Conservation (phyloP, 1,284 basidiomycete genomes). For the Ustilago crameri region DNA sequence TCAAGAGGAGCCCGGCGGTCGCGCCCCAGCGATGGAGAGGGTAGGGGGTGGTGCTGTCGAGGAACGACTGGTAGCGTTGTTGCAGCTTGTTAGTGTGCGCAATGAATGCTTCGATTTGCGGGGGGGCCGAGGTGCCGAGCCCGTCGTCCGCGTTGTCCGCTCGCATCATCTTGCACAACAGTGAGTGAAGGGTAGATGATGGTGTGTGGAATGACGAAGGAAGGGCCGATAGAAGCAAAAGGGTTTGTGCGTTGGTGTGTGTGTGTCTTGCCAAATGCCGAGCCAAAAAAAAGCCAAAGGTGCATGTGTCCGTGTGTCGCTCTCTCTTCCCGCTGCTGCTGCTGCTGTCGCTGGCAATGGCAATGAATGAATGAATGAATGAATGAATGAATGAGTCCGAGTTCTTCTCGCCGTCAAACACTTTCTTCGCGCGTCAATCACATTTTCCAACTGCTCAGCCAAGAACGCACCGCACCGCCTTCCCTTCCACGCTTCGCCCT, state of each 20-base stretch:
- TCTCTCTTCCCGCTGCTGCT: neutral
- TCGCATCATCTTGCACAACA: conserved; percentile 53
- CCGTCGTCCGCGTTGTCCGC: conserved; percentile 52
- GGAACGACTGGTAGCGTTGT: conserved; percentile 74
- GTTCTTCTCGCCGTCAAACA: neutral
- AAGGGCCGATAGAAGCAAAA: neutral
- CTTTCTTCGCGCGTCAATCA: too few relatives aligned
- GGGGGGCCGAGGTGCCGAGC: conserved; percentile 35
- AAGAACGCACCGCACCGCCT: neutral
- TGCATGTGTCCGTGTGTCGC: too few relatives aligned
- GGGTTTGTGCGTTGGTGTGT: neutral
- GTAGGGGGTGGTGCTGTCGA: conserved; percentile 92
- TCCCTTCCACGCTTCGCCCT: conserved; percentile 21
- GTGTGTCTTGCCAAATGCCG: conserved; percentile 2
- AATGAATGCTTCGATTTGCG: conserved; percentile 53
- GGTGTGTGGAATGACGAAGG: neutral
- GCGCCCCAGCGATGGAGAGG: conserved; percentile 87
- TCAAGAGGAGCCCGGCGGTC: conserved; percentile 77
- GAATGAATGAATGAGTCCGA: too few relatives aligned
- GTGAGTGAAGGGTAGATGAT: neutral
- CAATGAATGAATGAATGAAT: too few relatives aligned
- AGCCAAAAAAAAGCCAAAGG: conserved; percentile 10
- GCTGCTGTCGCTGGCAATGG: conserved; percentile 3
- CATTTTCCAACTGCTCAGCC: too few relatives aligned
- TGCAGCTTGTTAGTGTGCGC: conserved; percentile 51